These are phyloP conservation scores for Fusarium sp. DNA, from an alignment of 2,329 filamentous ascomycete genomes.

Conservation along the genomic window DNA sequence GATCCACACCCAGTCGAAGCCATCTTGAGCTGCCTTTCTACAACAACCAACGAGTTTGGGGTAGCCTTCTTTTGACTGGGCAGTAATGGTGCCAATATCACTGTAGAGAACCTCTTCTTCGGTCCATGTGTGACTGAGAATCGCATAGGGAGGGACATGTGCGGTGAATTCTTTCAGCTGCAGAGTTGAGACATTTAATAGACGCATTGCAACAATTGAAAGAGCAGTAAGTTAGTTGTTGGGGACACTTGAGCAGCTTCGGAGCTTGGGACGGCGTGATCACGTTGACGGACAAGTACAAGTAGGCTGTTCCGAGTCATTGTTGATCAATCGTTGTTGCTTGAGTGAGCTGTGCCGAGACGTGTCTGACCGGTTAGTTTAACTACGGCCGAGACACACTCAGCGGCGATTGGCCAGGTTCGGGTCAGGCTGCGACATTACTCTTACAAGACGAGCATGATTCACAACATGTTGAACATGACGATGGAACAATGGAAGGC, in stretches of 20 bases:
- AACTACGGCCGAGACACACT: neutral
- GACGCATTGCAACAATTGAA: neutral
- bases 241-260: neutral
- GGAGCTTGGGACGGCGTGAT: neutral
- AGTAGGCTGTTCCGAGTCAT: neutral
- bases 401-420: neutral
- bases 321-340: neutral
- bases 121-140: conserved; percentile 16
- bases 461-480: neutral
- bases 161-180: conserved; percentile 1
- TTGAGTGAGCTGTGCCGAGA: too few relatives aligned
- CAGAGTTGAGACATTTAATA: conserved; percentile 11
- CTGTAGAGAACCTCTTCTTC: conserved; percentile 10
- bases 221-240: neutral
- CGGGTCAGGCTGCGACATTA: neutral
- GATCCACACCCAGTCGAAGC: conserved; percentile 10
- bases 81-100: neutral
- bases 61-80: neutral
- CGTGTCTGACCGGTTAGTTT: neutral
- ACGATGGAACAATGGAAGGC: neutral
- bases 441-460: neutral
- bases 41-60: conserved; percentile 1
- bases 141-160: conserved; percentile 5
- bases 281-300: neutral
- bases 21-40: conserved; percentile 6